Base-by-base conservation (phyloP, 2,329 filamentous ascomycete species). In the Claviceps purpurea region DNA sequence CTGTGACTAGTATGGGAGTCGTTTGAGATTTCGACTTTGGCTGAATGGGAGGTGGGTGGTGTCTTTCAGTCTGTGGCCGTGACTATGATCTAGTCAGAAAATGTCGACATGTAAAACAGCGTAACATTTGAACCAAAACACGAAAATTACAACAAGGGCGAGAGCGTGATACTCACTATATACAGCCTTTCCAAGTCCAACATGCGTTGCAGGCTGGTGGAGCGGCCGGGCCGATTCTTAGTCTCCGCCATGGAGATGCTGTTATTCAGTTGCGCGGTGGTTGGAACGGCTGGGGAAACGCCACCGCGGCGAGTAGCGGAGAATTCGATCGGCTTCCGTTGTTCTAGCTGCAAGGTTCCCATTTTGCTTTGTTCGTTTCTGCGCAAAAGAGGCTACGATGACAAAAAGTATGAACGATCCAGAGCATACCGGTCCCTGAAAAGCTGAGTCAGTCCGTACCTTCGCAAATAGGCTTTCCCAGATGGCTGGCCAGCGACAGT, bases 111-210 rank as follows among this genome's bases (percentile, higher is more conserved):
- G 38, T 18, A 11, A 34, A n/a, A 16, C 14, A 24, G 24, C 30
- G 30, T 34, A 3, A 37, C 7, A 18, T 6, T 22, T 13, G 10
- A 7, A 18, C n/a, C 46, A 46, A 16, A 52, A 20, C 18, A 8
- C 18, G 5, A 30, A 43, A 3, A 5, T 18, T 42, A 47, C n/a
- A 37, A 26, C 6, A 37, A 16, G 13, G 47, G 37, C 38, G 4
- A 16, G 14, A 42, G 5, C n/a, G 16, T n/a, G 1, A 24, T 24
- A 61, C 70, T 68, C 69, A 81, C 79, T 74, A 78, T 79, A 64
- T 70, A 73, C 61, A 70, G 71, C 61, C 75, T 77, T 61, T 82
- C 79, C 50, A 81, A 65, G 58, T 81, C 76, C 48, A 81, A 69
- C 78, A 82, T 81, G 54, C 69, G 72, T 62, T 79, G 71, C 56